phyloP scores from a whole-genome alignment of 1,284 basidiomycete species.

The Rhodotorula sp. region DNA sequence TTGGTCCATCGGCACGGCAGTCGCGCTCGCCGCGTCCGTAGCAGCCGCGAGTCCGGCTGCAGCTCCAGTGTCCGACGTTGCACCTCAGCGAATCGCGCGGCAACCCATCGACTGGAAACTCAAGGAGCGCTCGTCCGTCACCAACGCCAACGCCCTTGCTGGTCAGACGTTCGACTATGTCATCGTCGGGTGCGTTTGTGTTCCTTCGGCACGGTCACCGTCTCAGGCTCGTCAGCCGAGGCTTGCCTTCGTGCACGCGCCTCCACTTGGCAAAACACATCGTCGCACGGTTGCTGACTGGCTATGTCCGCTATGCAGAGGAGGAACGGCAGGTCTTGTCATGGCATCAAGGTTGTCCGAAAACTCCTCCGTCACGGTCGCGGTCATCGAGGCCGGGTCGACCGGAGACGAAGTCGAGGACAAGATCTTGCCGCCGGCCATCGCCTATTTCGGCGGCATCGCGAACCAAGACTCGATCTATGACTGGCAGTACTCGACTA shows the following conservation, averaged over 20 bases:
- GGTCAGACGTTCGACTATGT: constrained; percentile 36
- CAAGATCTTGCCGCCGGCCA: constrained; percentile 22
- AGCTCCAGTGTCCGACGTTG: background rate
- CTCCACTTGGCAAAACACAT: background rate
- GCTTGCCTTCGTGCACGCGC: background rate
- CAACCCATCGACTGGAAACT: constrained; percentile 1
- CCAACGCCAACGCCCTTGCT: constrained; percentile 14
- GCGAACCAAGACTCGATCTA: constrained; percentile 48
- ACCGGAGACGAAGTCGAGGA: constrained; percentile 53
- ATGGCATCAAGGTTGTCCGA: constrained; percentile 70
- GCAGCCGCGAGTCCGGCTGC: background rate
- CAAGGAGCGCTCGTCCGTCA: constrained; percentile 17
- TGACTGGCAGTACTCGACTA: constrained; percentile 65
- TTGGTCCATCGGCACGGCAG: background rate
- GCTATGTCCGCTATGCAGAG: constrained; percentile 43
- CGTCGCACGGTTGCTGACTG: too few species aligned
- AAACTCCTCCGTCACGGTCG: constrained; percentile 62
- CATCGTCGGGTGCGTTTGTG: constrained; percentile 30
- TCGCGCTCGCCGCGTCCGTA: background rate
- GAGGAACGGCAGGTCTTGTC: constrained; percentile 70
- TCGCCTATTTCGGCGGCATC: constrained; percentile 32
- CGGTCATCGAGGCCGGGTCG: constrained; percentile 67
- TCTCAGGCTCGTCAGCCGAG: background rate
- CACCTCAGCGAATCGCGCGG: background rate
- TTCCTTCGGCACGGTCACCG: background rate